Evolutionary conservation across 805 yeast genomes (phyloP), one percentile per base, ranked within the genome.

Genomic region (Starmerella potacharoeniae): DNA sequence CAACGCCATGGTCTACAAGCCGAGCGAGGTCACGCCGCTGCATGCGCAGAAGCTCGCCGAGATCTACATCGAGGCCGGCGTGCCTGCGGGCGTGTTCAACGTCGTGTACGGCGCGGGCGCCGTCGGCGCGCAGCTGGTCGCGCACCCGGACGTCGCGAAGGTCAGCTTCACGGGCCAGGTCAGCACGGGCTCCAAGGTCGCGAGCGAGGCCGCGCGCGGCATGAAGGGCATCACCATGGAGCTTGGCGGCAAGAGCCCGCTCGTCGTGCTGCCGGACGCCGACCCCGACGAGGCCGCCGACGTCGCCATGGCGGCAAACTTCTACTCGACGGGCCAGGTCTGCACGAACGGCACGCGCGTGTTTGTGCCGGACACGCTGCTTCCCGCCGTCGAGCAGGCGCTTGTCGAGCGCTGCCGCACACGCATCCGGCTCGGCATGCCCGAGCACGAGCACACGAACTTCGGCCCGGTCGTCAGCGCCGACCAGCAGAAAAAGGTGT

Each of bases 151-250:
- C 48, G 80, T 88, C 65, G 82, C 83, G 71, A 87, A 88, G 76
- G 77, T 88, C 67, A 93, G 96, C 14, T 88, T 88, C 73, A 88
- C 96, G 55, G 96, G 96, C 61, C 87, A 95, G 47, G 87, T 95
- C 54, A 86, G 84, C 49, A 83, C 88, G 56, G 96, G 96, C 68
- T 81, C 81, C 69, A 71, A 71, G 62, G 84, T 89, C 66, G 84
- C 85, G 82, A 77, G 77, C 69, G 75, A 77, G 59, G 91, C 93
- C 58, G 83, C 83, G 54, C 55, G 62, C 37, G 79, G 78, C 68
- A 75, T 89, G 73, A 86, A 88, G 75, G 85, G 84, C 68, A 85
- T 89, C 57, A 88, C 96, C 41, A 76, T 89, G 70, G 96, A 89
- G 73, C 80, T 87, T 64, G 96, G 96, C 67, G 96, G 96, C 68